phyloP scores from a whole-genome alignment of 2,329 filamentous ascomycete genomes.

The Phyllosticta ampelicida region DNA sequence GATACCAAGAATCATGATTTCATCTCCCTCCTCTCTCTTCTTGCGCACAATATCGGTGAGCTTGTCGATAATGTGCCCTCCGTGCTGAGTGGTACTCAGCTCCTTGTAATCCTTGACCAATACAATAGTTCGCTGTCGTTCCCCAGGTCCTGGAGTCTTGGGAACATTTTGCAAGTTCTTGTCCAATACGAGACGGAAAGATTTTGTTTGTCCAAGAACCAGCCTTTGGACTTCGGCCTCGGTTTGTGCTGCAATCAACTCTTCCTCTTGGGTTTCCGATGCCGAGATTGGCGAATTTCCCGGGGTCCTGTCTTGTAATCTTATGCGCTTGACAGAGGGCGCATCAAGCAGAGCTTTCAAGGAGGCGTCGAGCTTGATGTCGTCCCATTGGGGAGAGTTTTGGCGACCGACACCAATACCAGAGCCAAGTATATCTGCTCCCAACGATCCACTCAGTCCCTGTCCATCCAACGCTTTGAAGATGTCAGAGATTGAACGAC shows the following conservation, averaged over 20 bases:
- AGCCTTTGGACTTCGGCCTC: background rate
- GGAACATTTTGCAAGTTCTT: background rate
- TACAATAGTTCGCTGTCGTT: conserved; percentile 46
- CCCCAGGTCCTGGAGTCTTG: background rate
- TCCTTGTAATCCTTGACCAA: conserved; percentile 76
- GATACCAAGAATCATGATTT: conserved; percentile 71
- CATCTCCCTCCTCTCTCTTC: conserved; percentile 58
- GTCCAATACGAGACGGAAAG: background rate
- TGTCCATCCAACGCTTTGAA: background rate
- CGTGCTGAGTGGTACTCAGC: conserved; percentile 57
- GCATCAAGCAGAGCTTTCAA: conserved; percentile 25
- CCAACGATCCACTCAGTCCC: background rate
- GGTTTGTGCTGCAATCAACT: background rate
- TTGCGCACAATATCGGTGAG: conserved; percentile 62
- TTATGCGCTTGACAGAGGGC: conserved; percentile 19
- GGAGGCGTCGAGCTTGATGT: conserved; percentile 25
- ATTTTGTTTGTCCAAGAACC: background rate
- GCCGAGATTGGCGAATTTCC: background rate
- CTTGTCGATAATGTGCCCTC: conserved; percentile 56
- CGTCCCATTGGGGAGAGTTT: conserved; percentile 20
- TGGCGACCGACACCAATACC: background rate
- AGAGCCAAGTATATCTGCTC: background rate
- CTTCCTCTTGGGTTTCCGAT: background rate
- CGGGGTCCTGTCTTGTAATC: background rate
- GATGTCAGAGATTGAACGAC: background rate